Base-by-base conservation (phyloP, 306 rosid genomes). In the Dicorynia guianensis region DNA sequence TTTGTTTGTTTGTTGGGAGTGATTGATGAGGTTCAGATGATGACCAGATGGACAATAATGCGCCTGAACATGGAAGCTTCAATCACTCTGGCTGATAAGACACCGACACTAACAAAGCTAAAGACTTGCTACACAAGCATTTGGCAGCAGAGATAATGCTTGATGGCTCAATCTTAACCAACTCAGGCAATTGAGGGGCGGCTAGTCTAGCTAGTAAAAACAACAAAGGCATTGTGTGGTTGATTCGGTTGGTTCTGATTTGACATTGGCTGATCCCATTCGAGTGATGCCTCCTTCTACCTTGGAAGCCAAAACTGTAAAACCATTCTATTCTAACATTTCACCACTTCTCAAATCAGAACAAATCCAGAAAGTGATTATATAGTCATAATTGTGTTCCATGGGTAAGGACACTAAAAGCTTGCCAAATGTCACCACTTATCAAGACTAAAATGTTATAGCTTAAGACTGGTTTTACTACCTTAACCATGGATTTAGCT, bases 131-230 rank as follows among this genome's bases (percentile, higher is more conserved):
- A 58, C 72, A 14, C 63, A 86, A 87, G 83, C 38, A 25, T 70
- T 82, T 61, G 78, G 67, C 49, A 18, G 54, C 59, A 57, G n/a
- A 67, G 76, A 43, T 25, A 75, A 79, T 76, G 69, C 65, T 58
- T 69, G 69, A 87, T 78, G 61, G 78, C 77, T 87, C 83, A 53
- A 48, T 46, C 79, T 25, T 62, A 86, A 88, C 96, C n/a, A 85
- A 78, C 84, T 52, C 48, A 25, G 30, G 30, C 30, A 25, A 25
- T 25, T 25, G 30, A 25, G 1, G 30, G 2, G 30, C 30, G 30
- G 30, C 30, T 25, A 25, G 30, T 56, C 68, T 44, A 38, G 55
- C 59, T 65, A 36, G 46, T 34, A 69, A 47, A 20, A 79, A 19
- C 54, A 43, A 18, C 25, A 14, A 69, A 4, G 5, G 4, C 46